Evolutionary conservation across 257 asterid genomes (phyloP), one percentile per base, ranked within the genome.

Genomic region (Vinca minor): DNA sequence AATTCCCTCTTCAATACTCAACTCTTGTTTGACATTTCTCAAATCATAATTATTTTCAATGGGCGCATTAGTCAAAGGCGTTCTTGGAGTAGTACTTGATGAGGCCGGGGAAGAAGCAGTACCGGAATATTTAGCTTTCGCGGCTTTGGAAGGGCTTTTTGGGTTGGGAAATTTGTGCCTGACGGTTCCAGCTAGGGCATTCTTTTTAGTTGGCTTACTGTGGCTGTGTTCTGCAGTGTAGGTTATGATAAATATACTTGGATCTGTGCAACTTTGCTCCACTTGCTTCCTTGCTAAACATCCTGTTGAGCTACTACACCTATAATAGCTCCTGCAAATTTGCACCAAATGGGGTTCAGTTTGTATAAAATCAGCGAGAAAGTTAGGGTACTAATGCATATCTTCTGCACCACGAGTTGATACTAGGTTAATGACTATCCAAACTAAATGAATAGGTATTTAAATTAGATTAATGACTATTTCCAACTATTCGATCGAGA

Each of bases 241-340:
- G 71, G 95, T 89, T 60, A 92, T 63, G 62, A 85, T 77, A 14
- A 77, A 89, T 76, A 66, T 75, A 55, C 86, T 84, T 0, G 85
- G 78, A 42, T 87, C 95, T 1, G 67, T 76, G 66, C 82, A 80
- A 82, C 95, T 92, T 84, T 87, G 87, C 78, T 92, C 98, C 10
- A 92, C 91, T 85, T 85, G 96, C 73, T 87, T 92, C 59, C 97
- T 84, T 63, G 98, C 98, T 73, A 82, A 66, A 71, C 98, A 92
- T 1, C 91, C 97, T 68, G 89, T 92, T 59, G 85, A 81, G 79
- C 95, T 92, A 80, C 98, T 92, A 63, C 98, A 92, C 66, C 96
- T 85, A 71, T 92, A 92, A 67, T 92, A 92, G 71, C 97, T 92
- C 83, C 98, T 92, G 81, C 54, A 18, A n/a, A n/a, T 41, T 42